phyloP scores from a whole-genome alignment of 2,329 filamentous ascomycete species.

The Lecanoromycetidae sp. region DNA sequence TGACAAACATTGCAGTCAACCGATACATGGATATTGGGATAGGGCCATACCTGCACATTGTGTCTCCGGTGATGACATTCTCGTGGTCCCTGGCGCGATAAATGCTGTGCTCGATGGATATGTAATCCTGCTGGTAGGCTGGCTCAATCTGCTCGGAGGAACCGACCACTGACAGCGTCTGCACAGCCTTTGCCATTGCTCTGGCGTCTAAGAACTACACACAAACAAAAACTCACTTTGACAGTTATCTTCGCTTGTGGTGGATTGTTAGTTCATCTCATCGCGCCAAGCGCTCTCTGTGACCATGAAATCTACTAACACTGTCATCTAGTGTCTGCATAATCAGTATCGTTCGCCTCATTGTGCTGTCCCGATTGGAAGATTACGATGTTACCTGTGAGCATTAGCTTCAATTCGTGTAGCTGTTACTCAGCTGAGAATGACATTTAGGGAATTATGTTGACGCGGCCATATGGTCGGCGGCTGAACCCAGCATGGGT shows the following conservation, averaged over 20 bases:
- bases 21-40: slow-evolving; percentile 10
- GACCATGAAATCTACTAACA: neutral
- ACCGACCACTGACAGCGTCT: neutral
- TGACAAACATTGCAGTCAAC: slow-evolving; percentile 1
- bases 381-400: slow-evolving; percentile 11
- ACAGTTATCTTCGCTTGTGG: slow-evolving; percentile 11
- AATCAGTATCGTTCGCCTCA: slow-evolving; percentile 9
- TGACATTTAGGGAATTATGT: slow-evolving; percentile 10
- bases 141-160: neutral
- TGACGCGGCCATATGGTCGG: slow-evolving; percentile 13
- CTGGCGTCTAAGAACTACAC: slow-evolving; percentile 11
- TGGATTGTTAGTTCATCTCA: slow-evolving; percentile 6
- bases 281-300: neutral
- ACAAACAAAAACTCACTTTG: slow-evolving; percentile 8
- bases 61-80: slow-evolving; percentile 8
- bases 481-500: slow-evolving; percentile 12
- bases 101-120: slow-evolving; percentile 9
- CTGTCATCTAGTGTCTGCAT: slow-evolving; percentile 5
- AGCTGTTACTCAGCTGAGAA: neutral
- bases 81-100: slow-evolving; percentile 8
- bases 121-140: slow-evolving; percentile 3
- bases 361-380: slow-evolving; percentile 5
- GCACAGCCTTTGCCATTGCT: slow-evolving; percentile 5
- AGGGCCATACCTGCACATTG: slow-evolving; percentile 2
- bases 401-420: neutral